Conservation (phyloP, 768 basidiomycete genomes). For the Tulasnella sp. region DNA sequence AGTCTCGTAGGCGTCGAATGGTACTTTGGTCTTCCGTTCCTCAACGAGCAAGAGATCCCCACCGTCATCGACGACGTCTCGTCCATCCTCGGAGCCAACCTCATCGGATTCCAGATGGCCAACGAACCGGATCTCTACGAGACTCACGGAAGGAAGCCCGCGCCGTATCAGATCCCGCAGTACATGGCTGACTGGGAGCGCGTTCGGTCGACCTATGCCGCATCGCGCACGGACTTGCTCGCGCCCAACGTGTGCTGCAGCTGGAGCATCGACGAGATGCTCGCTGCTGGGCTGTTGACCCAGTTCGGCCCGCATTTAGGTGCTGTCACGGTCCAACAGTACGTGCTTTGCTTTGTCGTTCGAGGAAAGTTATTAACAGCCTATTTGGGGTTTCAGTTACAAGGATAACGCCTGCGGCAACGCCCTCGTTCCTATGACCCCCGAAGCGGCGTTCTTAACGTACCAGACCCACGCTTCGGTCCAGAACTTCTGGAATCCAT, state of each 20-base stretch:
- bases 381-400: not conserved
- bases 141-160: slow-evolving; percentile 21
- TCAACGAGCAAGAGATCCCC: not conserved
- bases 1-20: slow-evolving; percentile 23
- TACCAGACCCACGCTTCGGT: slow-evolving; percentile 6
- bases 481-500: slow-evolving; percentile 2
- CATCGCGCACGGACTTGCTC: slow-evolving; percentile 20
- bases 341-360: not conserved
- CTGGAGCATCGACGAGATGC: slow-evolving; percentile 24
- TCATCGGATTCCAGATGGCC: slow-evolving; percentile 28
- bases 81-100: slow-evolving; percentile 11
- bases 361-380: not conserved
- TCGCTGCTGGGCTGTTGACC: slow-evolving; percentile 23
- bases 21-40: slow-evolving; percentile 28
- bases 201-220: slow-evolving; percentile 3
- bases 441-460: not conserved
- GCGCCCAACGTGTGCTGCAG: slow-evolving; percentile 29
- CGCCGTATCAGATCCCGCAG: slow-evolving; percentile 21
- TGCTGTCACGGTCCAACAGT: slow-evolving; percentile 3
- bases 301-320: slow-evolving; percentile 18
- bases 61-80: not conserved
- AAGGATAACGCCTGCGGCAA: not conserved
- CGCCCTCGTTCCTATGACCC: not conserved
- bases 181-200: slow-evolving; percentile 22
- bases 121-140: slow-evolving; percentile 63